Conservation (phyloP, 306 rosid species). For the Dryas octopetala region DNA sequence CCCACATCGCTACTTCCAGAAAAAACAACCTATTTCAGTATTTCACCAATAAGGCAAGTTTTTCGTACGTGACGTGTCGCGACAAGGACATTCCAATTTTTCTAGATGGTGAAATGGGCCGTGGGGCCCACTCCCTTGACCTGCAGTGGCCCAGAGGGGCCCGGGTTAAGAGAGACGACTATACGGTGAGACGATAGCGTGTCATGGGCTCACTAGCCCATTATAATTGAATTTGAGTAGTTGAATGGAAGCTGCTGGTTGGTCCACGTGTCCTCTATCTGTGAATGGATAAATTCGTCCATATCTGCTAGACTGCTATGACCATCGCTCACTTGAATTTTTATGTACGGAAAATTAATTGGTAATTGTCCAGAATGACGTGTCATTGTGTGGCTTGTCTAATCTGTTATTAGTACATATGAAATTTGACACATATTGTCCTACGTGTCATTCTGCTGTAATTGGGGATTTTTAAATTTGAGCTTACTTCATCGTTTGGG, state of each 20-base stretch:
- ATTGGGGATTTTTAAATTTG: neutral
- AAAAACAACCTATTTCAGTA: neutral
- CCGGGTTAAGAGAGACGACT: neutral
- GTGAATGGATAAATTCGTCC: conserved; percentile 29
- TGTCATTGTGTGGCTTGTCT: conserved; percentile 18
- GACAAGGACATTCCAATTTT: neutral
- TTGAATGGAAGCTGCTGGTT: conserved; percentile 12
- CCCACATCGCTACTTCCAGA: neutral
- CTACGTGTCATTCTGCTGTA: conserved; percentile 20
- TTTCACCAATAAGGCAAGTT: neutral
- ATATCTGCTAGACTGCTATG: conserved; percentile 1
- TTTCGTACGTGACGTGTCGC: conserved; percentile 20
- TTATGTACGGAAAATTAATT: neutral
- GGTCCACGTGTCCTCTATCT: conserved; percentile 41
- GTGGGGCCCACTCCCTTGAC: conserved; percentile 15
- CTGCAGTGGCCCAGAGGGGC: neutral
- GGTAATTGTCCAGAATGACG: neutral
- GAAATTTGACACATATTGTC: neutral
- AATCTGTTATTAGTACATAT: no score
- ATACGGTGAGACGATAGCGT: conserved; percentile 3
- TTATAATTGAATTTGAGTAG: neutral
- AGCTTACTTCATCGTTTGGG: no score
- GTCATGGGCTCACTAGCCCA: conserved; percentile 1
- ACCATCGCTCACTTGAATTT: no score
- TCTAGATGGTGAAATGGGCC: neutral